Conservation (phyloP, 768 basidiomycete genomes). For the Mycena pura region DNA sequence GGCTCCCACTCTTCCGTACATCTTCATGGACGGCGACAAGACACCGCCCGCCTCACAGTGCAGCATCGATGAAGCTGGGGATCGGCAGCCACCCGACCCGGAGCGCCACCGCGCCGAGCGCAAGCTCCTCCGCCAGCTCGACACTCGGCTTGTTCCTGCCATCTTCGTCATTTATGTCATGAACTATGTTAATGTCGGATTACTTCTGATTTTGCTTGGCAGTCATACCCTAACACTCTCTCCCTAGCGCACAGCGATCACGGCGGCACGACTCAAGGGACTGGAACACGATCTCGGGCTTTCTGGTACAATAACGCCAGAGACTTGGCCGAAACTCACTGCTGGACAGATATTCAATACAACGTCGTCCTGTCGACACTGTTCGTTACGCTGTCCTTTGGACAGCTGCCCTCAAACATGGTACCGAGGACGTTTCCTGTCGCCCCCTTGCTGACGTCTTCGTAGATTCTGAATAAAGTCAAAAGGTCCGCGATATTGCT, state of each 20-base stretch:
- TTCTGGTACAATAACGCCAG: not conserved
- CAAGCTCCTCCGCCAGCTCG: slow-evolving; percentile 49
- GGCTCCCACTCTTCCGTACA: not conserved
- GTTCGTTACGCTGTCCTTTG: slow-evolving; percentile 46
- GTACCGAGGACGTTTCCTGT: slow-evolving; percentile 25
- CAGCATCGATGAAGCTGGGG: not conserved
- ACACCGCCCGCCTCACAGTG: not conserved
- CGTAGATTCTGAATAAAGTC: slow-evolving; percentile 21
- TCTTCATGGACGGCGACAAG: slow-evolving; percentile 1
- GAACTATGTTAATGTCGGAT: slow-evolving; percentile 55
- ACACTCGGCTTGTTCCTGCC: slow-evolving; percentile 50
- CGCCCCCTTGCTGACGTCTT: not conserved
- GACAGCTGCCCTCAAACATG: slow-evolving; percentile 55
- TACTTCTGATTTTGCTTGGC: not conserved
- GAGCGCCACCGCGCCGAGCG: slow-evolving; percentile 2
- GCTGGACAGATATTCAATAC: slow-evolving; percentile 8
- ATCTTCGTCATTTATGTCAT: slow-evolving; percentile 54
- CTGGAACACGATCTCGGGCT: slow-evolving; percentile 35
- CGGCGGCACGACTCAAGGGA: slow-evolving; percentile 39
- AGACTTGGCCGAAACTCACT: not conserved
- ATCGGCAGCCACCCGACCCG: not conserved
- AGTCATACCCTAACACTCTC: not conserved
- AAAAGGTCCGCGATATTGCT: slow-evolving; percentile 2
- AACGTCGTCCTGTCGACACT: slow-evolving; percentile 26
- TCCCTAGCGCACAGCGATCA: slow-evolving; percentile 33